These are phyloP conservation scores for Aspergillus ibericus DNA, from an alignment of 2,329 filamentous ascomycete genomes.

Conservation along the genomic window DNA sequence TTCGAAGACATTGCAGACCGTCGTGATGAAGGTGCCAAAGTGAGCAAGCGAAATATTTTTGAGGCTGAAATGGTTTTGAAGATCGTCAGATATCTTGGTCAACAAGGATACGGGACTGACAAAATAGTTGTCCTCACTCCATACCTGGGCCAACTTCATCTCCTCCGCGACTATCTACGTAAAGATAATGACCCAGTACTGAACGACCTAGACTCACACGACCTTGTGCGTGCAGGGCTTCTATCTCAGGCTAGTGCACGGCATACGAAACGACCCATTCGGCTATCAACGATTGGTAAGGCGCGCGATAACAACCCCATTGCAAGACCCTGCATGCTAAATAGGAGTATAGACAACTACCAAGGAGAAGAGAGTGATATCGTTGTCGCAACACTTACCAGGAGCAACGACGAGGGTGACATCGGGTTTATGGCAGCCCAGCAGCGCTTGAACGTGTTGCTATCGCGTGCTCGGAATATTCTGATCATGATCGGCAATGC, in stretches of 20 bases:
- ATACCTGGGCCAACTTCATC: slow-evolving; percentile 67
- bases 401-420: slow-evolving; percentile 63
- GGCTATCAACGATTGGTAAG: slow-evolving; percentile 69
- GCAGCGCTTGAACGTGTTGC: slow-evolving; percentile 68
- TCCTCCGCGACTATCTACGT: slow-evolving; percentile 56
- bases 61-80: slow-evolving; percentile 67
- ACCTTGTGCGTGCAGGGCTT: slow-evolving; percentile 64
- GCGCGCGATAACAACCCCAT: too few relatives aligned
- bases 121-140: slow-evolving; percentile 70
- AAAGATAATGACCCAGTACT: slow-evolving; percentile 63
- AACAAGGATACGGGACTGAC: slow-evolving; percentile 68
- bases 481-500: slow-evolving; percentile 71
- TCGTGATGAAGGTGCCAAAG: slow-evolving; percentile 48
- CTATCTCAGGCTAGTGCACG: slow-evolving; percentile 55
- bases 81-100: slow-evolving; percentile 65
- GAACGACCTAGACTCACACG: slow-evolving; percentile 66
- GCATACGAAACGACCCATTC: slow-evolving; percentile 54
- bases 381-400: slow-evolving; percentile 65
- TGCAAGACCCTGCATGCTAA: background rate
- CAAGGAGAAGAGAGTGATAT: slow-evolving; percentile 77
- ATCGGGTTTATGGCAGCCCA: slow-evolving; percentile 70
- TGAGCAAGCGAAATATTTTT: slow-evolving; percentile 63
- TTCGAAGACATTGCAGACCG: too few relatives aligned
- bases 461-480: slow-evolving; percentile 65
- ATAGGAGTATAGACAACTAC: slow-evolving; percentile 65